Evolutionary conservation across 208 protist species (phyloP).

Genomic region (Blastocrithidia nonstop): DNA sequence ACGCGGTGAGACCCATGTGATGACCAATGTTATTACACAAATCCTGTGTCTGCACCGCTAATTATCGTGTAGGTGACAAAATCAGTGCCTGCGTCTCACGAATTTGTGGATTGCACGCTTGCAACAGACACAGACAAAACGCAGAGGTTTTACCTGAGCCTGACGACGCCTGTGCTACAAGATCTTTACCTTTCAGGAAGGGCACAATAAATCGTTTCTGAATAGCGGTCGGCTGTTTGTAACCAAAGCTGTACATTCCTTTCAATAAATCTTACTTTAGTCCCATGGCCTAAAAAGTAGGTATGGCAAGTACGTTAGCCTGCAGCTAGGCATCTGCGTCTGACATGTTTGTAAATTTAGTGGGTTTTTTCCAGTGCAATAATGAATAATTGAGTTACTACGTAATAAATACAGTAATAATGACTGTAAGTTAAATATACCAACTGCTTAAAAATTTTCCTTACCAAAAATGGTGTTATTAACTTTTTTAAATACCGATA

Average conservation of each 20-base stretch:
- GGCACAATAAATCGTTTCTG: constrained; percentile 95
- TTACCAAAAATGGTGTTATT: no score
- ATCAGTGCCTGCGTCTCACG: constrained; percentile 92
- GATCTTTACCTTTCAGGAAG: constrained; percentile 80
- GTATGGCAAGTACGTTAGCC: constrained; percentile 71
- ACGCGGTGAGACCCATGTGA: constrained; percentile 82
- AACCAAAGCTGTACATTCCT: constrained; percentile 97
- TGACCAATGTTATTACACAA: constrained; percentile 89
- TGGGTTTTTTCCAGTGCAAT: constrained; percentile 1
- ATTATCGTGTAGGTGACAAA: constrained; percentile 95
- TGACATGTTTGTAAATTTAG: neutral
- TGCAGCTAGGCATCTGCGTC: constrained; percentile 50
- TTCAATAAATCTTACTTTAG: constrained; percentile 74
- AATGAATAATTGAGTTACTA: constrained; percentile 1
- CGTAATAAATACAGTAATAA: constrained; percentile 6
- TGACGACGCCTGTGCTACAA: constrained; percentile 97
- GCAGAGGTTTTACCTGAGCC: constrained; percentile 98
- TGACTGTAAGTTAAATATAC: neutral
- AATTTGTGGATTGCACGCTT: constrained; percentile 59
- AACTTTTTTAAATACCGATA: no score
- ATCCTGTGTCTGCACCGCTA: constrained; percentile 94
- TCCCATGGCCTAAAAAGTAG: constrained; percentile 81
- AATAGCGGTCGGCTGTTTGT: constrained; percentile 97
- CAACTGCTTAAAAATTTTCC: constrained; percentile 9
- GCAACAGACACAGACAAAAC: constrained; percentile 90